Evolutionary conservation across 2,329 filamentous ascomycete genomes (phyloP).

Genomic region (Fusarium nurragi): DNA sequence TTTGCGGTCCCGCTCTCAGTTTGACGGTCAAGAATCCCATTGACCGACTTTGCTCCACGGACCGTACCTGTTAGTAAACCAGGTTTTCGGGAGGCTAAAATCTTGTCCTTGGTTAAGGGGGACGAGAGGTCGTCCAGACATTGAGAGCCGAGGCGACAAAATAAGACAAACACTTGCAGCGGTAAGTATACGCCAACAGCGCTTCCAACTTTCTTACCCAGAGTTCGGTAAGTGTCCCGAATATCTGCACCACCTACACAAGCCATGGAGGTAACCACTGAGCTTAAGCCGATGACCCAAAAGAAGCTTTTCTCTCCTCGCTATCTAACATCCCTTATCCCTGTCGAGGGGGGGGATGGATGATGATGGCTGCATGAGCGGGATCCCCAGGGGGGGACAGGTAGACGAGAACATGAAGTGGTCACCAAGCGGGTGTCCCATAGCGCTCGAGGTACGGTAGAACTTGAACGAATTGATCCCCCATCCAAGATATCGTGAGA

Average conservation of each 20-base stretch:
- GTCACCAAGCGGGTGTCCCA: not conserved
- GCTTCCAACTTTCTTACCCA: not conserved
- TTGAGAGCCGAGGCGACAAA: not conserved
- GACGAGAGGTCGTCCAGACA: not conserved
- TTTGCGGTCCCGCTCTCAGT: slow-evolving; percentile 23
- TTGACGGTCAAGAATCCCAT: slow-evolving; percentile 19
- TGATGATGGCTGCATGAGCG: slow-evolving; percentile 4
- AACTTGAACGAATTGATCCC: not conserved
- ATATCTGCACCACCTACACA: not conserved
- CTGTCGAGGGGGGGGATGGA: not conserved
- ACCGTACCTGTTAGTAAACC: slow-evolving; percentile 6
- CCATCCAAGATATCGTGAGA: not conserved
- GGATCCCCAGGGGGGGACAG: slow-evolving; percentile 19
- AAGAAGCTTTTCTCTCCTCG: not conserved
- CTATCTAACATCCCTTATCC: not conserved
- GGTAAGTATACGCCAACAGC: not conserved
- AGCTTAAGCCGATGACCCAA: not conserved
- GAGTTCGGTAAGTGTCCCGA: slow-evolving; percentile 3
- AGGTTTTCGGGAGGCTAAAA: slow-evolving; percentile 19
- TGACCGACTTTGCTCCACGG: slow-evolving; percentile 6
- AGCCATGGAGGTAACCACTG: not conserved
- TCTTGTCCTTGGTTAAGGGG: slow-evolving; percentile 3
- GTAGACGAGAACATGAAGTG: not conserved
- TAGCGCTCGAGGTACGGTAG: not conserved
- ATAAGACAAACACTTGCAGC: not conserved